Evolutionary conservation across 73 alveolate genomes (phyloP), one percentile per base, ranked within the genome.

Genomic region (Paramecium bursaria): DNA sequence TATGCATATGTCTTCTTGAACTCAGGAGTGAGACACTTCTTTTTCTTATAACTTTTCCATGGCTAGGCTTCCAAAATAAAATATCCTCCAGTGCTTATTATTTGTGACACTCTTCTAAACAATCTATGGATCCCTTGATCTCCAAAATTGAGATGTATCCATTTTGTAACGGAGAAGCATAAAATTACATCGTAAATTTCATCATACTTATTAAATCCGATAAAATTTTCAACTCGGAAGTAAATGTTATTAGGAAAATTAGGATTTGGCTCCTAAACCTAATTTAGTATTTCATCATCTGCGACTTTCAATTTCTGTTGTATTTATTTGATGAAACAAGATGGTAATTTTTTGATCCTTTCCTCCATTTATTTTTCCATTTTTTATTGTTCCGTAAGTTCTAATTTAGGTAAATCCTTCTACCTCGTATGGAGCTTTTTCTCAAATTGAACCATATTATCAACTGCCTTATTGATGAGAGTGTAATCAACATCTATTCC

Each of bases 131-230:
- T 60, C 2, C 95, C 98, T 3, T 46, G n/a, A 52, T 95, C 99
- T 17, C 98, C 99, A 57, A 74, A 93, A 75, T 91, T 93, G 1
- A 95, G 67, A 61, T 95, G 99, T n/a, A 95, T 85, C 92, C 96
- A 95, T 74, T 95, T 95, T 2, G 90, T 52, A 3, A 96, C 87
- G 7, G 94, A 88, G 48, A 95, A 88, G 61, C 97, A 93, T 31
- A 85, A 50, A 5, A 95, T 82, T 2, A 88, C 85, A 85, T 95
- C 99, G 73, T 54, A 94, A 50, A 76, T 77, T 75, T 93, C 95
- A 23, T 61, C 35, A 29, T 31, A 74, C 3, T 86, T 47, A 14
- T 75, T 86, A 48, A 73, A 79, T 61, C 76, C 92, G 33, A 95
- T 73, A 76, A 54, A 91, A 51, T 95, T 93, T 75, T 88, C 94